phyloP scores from a whole-genome alignment of 495 filamentous ascomycete species.

The Haplographium delicatum region DNA sequence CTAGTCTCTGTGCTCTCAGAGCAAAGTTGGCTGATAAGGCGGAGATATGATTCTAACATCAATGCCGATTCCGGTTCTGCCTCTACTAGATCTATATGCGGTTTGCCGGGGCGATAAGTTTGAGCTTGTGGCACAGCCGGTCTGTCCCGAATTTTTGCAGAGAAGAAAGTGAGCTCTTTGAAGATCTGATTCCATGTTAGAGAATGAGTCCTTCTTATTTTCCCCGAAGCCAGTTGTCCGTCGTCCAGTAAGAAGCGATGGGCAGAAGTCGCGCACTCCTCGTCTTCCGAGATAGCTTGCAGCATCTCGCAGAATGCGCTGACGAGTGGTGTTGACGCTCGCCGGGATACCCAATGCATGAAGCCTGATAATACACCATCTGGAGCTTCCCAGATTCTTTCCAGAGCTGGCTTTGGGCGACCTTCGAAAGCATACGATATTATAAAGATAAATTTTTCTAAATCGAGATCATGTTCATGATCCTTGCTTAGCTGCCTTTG shows the following conservation, averaged over 20 bases:
- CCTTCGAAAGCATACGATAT: conserved; percentile 88
- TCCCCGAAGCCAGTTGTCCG: conserved; percentile 61
- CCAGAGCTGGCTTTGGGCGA: conserved; percentile 65
- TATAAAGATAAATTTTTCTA: conserved; percentile 88
- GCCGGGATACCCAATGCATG: conserved; percentile 86
- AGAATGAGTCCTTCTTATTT: conserved; percentile 70
- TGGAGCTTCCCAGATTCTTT: conserved; percentile 81
- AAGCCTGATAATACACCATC: conserved; percentile 92
- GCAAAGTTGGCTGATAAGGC: conserved; percentile 75
- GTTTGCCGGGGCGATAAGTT: conserved; percentile 54
- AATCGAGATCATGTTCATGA: conserved; percentile 68
- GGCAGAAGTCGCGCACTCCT: conserved; percentile 70
- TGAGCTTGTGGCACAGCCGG: conserved; percentile 48
- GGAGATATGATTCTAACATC: conserved; percentile 90
- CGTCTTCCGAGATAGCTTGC: conserved; percentile 72
- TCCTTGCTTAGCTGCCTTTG: conserved; percentile 67
- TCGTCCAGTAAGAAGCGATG: conserved; percentile 91
- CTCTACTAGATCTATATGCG: conserved; percentile 46
- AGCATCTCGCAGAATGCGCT: conserved; percentile 96
- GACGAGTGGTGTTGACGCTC: conserved; percentile 87
- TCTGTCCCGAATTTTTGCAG: conserved; percentile 60
- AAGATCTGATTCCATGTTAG: conserved; percentile 93
- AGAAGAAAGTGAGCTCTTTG: conserved; percentile 75
- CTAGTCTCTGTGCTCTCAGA: conserved; percentile 62
- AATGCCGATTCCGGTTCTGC: conserved; percentile 81